Percentiles rank a stretch among this genome's conserved stretches.
Evolutionary conservation across 176 grass and related monocot species (phyloP).

Genomic region (Rhynchospora tenuis): DNA sequence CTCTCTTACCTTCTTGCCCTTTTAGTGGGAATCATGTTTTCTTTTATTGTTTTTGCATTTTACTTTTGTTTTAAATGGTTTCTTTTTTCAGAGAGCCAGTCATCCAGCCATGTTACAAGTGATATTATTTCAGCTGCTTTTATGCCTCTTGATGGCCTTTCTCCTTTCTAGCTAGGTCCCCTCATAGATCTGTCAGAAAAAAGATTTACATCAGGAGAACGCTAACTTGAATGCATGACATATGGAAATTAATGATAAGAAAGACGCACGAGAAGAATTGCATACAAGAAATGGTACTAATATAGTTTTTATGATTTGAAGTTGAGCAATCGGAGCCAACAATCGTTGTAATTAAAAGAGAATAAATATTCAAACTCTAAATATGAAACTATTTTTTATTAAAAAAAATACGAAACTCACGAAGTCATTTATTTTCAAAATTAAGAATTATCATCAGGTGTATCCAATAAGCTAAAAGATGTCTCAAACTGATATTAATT

Average conservation of each 20-base stretch:
- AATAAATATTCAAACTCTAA: background rate
- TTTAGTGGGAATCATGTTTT: slow-evolving; percentile 27
- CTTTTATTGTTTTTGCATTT: slow-evolving; percentile 24
- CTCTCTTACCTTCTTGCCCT: slow-evolving; percentile 19
- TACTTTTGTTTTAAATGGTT: slow-evolving; percentile 19
- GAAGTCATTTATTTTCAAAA: background rate
- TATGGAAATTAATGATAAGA: background rate
- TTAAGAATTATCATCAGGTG: background rate
- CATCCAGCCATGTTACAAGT: slow-evolving; percentile 10
- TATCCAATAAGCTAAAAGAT: background rate
- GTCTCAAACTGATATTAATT: background rate
- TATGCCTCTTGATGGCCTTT: background rate
- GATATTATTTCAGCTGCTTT: slow-evolving; percentile 23
- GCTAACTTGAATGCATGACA: background rate
- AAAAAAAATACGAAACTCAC: too few relatives aligned
- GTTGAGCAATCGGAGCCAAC: background rate
- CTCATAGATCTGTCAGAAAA: background rate
- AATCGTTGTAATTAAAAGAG: background rate
- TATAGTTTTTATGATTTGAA: background rate
- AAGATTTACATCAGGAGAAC: background rate
- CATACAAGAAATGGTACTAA: background rate
- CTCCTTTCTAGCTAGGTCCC: background rate
- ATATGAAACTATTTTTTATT: too few relatives aligned
- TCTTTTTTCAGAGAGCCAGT: slow-evolving; percentile 18
- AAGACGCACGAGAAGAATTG: background rate